These are phyloP conservation scores for Passiflora organensis DNA, from an alignment of 345 rosid genomes.

Conservation along the genomic window DNA sequence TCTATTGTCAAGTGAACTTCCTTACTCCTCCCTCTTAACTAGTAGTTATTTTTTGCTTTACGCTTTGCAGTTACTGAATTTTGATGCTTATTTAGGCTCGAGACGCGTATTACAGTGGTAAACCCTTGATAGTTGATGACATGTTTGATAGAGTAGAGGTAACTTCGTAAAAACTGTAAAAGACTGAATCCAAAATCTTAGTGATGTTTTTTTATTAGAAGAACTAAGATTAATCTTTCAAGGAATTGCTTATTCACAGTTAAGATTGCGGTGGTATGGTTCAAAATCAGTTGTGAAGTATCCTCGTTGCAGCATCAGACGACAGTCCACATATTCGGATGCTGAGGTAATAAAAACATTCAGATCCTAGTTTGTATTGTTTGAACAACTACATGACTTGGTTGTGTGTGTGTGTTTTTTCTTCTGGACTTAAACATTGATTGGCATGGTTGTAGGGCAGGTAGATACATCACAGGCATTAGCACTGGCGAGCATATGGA, in stretches of 20 bases:
- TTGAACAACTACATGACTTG: not conserved
- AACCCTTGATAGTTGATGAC: slow-evolving; percentile 83
- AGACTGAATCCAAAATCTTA: no score
- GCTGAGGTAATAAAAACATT: slow-evolving; percentile 84
- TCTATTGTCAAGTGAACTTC: slow-evolving; percentile 57
- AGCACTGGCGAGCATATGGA: slow-evolving; percentile 81
- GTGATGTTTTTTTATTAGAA: no score
- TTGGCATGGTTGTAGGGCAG: slow-evolving; percentile 93
- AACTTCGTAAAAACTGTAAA: not conserved
- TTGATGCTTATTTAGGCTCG: slow-evolving; percentile 45
- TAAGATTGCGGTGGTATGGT: slow-evolving; percentile 81
- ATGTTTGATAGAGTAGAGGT: slow-evolving; percentile 99
- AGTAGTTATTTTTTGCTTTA: not conserved
- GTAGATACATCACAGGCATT: slow-evolving; percentile 85
- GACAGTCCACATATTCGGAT: slow-evolving; percentile 82
- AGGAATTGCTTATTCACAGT: slow-evolving; percentile 32
- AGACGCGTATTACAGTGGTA: slow-evolving; percentile 81
- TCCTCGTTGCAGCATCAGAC: slow-evolving; percentile 88
- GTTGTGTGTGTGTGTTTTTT: not conserved
- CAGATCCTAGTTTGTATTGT: no score
- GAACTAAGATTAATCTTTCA: no score
- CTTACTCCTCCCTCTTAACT: not conserved
- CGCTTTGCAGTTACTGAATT: slow-evolving; percentile 7
- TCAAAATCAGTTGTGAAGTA: slow-evolving; percentile 89
- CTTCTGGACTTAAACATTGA: slow-evolving; percentile 41